Percentiles rank a stretch among this genome's conserved stretches.
These are phyloP conservation scores for Diophrys sp. DNA, from an alignment of 73 alveolate genomes.

Conservation along the genomic window DNA sequence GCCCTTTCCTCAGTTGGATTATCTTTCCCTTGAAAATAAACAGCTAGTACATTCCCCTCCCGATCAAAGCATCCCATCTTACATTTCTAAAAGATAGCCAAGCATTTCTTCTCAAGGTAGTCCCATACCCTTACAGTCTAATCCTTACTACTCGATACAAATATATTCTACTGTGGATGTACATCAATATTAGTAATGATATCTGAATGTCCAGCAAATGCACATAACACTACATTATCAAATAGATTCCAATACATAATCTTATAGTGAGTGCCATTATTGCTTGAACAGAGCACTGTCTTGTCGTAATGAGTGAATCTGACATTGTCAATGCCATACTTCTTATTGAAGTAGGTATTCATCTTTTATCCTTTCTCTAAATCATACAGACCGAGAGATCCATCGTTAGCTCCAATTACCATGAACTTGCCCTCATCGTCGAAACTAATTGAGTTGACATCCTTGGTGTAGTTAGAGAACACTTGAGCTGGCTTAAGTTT, in stretches of 20 bases:
- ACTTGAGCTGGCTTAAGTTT: neutral
- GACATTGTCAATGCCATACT: constrained; percentile 55
- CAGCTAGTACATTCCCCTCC: constrained; percentile 73
- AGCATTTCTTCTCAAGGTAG: constrained; percentile 70
- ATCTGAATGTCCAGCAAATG: constrained; percentile 83
- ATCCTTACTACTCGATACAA: constrained; percentile 76
- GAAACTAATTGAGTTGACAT: constrained; percentile 43
- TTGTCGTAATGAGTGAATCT: constrained; percentile 56
- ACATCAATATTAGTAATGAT: constrained; percentile 64
- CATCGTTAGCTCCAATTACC: constrained; percentile 46
- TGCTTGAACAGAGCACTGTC: constrained; percentile 31
- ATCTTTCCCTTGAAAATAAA: no score
- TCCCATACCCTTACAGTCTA: constrained; percentile 82
- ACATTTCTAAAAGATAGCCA: constrained; percentile 60
- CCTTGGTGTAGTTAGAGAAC: constrained; percentile 13
- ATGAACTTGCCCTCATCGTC: constrained; percentile 45
- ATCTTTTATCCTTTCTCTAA: constrained; percentile 24
- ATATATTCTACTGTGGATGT: constrained; percentile 68
- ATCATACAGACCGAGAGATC: constrained; percentile 34
- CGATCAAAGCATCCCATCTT: constrained; percentile 78
- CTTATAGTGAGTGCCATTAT: constrained; percentile 43
- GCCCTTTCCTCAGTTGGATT: no score
- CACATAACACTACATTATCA: constrained; percentile 72
- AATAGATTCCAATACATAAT: constrained; percentile 87
- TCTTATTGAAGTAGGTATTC: constrained; percentile 53